Conservation (phyloP, 768 basidiomycete species). For the Podaxis sp. region DNA sequence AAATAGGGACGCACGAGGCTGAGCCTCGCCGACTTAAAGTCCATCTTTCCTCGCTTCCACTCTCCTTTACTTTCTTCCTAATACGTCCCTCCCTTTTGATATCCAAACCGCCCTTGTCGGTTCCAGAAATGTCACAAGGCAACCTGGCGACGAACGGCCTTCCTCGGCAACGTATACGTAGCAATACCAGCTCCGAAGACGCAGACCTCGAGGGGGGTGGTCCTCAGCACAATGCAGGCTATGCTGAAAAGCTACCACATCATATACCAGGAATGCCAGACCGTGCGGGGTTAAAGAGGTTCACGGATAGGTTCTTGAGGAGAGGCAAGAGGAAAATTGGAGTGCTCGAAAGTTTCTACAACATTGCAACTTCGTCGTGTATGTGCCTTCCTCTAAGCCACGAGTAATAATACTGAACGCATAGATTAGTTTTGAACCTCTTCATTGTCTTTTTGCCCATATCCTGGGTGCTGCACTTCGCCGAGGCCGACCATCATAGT, state of each 20-base stretch:
- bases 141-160: background rate
- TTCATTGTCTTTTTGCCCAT: constrained; percentile 58
- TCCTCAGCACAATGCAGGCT: background rate
- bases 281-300: constrained; percentile 18
- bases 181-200: no score
- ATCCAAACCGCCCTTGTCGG: background rate
- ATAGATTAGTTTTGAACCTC: constrained; percentile 51
- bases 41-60: background rate
- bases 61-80: background rate
- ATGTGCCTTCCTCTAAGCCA: constrained; percentile 18
- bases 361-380: constrained; percentile 57
- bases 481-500: constrained; percentile 32
- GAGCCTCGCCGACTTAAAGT: background rate
- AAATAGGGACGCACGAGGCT: constrained; percentile 1
- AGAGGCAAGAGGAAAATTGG: constrained; percentile 47
- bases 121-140: background rate
- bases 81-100: background rate
- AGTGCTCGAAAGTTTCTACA: constrained; percentile 41
- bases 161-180: constrained; percentile 3
- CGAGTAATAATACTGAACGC: constrained; percentile 3
- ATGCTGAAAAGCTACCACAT: background rate
- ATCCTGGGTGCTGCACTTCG: constrained; percentile 61
- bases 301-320: constrained; percentile 46
- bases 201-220: constrained; percentile 1
- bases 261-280: constrained; percentile 12